These are phyloP conservation scores for Gynandropsis gynandra DNA, from an alignment of 345 rosid genomes.

Conservation along the genomic window DNA sequence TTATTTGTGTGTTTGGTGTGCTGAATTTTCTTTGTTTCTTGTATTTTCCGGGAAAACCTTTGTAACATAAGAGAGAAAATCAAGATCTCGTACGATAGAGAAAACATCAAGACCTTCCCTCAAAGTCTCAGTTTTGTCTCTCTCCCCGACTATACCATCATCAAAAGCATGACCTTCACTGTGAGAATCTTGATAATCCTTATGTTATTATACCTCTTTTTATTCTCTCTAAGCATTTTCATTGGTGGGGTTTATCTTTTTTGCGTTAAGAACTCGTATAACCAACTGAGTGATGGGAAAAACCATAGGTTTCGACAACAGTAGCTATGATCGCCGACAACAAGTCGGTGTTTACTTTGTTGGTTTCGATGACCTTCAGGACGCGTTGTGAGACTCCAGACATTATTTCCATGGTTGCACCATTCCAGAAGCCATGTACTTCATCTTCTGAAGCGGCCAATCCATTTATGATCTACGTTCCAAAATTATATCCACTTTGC, in stretches of 20 bases:
- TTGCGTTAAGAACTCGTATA: conserved; percentile 60
- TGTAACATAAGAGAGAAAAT: conserved; percentile 67
- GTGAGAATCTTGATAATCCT: too few species aligned
- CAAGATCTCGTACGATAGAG: conserved; percentile 55
- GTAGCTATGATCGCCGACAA: conserved; percentile 65
- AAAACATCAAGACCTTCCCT: conserved; percentile 40
- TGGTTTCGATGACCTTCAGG: conserved; percentile 60
- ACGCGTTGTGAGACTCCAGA: conserved; percentile 70
- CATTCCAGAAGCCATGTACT: conserved; percentile 77
- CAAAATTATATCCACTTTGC: neutral
- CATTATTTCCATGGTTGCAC: conserved; percentile 58
- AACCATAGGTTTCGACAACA: conserved; percentile 37
- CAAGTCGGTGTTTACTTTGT: conserved; percentile 43
- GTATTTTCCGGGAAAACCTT: neutral
- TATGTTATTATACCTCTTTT: neutral
- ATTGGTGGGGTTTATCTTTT: neutral
- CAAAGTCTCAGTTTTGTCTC: conserved; percentile 56
- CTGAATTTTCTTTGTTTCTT: neutral
- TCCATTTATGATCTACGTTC: conserved; percentile 76
- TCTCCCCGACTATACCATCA: conserved; percentile 50
- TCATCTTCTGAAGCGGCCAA: conserved; percentile 69
- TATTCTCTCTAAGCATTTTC: neutral
- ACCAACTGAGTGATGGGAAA: conserved; percentile 26
- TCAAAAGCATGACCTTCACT: conserved; percentile 35
- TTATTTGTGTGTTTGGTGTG: too few species aligned